Conservation (phyloP, 257 asterid genomes). For the Gentiana straminea region DNA sequence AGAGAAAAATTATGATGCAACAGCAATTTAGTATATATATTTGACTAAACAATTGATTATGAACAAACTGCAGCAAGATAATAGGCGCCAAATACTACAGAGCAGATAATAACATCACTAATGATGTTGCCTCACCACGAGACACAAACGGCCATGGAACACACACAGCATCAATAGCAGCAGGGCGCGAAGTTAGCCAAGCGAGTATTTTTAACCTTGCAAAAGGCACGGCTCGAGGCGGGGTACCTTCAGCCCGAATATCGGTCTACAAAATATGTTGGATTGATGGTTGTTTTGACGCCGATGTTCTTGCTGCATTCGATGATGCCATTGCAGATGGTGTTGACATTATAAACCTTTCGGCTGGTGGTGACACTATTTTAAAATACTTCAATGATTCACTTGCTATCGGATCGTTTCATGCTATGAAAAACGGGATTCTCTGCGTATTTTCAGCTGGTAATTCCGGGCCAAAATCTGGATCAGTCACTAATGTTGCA, state of each 20-base stretch:
- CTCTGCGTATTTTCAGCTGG: constrained; percentile 56
- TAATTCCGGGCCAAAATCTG: constrained; percentile 44
- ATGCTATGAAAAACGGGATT: constrained; percentile 56
- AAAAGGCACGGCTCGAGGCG: constrained; percentile 48
- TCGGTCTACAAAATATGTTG: constrained; percentile 55
- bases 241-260: constrained; percentile 44
- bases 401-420: constrained; percentile 68
- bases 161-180: constrained; percentile 54
- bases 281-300: constrained; percentile 36
- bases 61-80: constrained; percentile 33
- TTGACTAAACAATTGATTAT: too few relatives aligned
- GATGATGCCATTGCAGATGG: constrained; percentile 76
- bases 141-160: constrained; percentile 52
- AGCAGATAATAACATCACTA: constrained; percentile 12
- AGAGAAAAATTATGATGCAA: too few relatives aligned
- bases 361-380: constrained; percentile 35
- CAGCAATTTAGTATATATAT: too few relatives aligned
- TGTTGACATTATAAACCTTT: constrained; percentile 54
- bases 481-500: constrained; percentile 26
- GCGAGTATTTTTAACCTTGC: constrained; percentile 36
- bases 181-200: constrained; percentile 24
- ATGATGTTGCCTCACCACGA: constrained; percentile 38
- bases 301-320: constrained; percentile 57
- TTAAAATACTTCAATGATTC: constrained; percentile 45
- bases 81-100: constrained; percentile 51